Percentiles rank a stretch among this genome's conserved stretches.
These are phyloP conservation scores for Eutrema salsugineum DNA, from an alignment of 441 rosid species.

Conservation along the genomic window DNA sequence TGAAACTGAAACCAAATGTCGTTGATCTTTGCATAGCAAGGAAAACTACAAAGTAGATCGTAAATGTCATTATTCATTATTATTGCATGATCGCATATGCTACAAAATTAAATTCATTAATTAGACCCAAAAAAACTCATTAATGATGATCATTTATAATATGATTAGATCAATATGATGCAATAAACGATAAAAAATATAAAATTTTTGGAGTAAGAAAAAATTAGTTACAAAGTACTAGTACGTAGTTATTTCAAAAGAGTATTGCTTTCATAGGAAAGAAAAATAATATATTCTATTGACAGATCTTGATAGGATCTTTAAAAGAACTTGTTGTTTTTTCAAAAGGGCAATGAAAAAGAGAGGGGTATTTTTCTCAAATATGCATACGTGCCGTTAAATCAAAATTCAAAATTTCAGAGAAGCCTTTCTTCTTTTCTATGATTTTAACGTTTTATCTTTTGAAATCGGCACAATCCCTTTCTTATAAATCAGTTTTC, in stretches of 20 bases:
- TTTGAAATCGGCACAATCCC: not conserved
- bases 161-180: no score
- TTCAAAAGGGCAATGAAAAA: conserved; percentile 24
- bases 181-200: not conserved
- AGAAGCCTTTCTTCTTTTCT: not conserved
- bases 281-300: not conserved
- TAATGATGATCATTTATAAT: no score
- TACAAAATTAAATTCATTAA: no score
- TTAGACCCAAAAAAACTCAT: no score
- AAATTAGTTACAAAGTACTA: not conserved
- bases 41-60: no score
- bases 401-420: not conserved
- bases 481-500: conserved; percentile 8
- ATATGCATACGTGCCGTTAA: not conserved
- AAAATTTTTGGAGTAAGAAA: not conserved
- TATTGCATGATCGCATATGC: no score
- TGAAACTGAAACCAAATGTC: no score
- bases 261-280: not conserved
- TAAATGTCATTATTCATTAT: no score
- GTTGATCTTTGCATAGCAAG: no score
- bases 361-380: conserved; percentile 17
- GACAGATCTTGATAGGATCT: conserved; percentile 30
- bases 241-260: no score
- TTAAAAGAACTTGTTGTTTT: not conserved
- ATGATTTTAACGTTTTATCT: conserved; percentile 6